Conservation (phyloP, 345 rosid genomes). For the Sonneratia alba region DNA sequence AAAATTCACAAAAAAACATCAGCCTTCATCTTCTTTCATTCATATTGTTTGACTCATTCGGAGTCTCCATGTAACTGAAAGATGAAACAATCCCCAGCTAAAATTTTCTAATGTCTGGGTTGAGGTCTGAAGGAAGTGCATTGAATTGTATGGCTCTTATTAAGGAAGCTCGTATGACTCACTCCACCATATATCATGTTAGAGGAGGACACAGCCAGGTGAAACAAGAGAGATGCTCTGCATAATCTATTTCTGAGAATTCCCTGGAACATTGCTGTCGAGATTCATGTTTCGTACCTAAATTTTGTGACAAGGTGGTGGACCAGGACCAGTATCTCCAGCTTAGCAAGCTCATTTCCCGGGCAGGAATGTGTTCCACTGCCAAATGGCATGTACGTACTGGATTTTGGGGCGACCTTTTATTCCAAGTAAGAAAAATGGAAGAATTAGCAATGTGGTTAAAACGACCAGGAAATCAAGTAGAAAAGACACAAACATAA, state of each 20-base stretch:
- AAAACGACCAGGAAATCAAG: neutral
- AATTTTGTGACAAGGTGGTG: conserved; percentile 57
- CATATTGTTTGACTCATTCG: neutral
- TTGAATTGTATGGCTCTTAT: neutral
- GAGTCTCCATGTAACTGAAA: neutral
- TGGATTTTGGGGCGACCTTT: conserved; percentile 51
- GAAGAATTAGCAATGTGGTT: neutral
- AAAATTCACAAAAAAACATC: conserved; percentile 10
- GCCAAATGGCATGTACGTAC: conserved; percentile 73
- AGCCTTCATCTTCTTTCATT: neutral
- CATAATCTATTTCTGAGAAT: neutral
- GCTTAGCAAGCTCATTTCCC: conserved; percentile 73
- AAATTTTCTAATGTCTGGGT: too few species aligned
- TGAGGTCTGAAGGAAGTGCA: too few species aligned
- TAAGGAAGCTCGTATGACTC: neutral
- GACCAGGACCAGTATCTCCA: conserved; percentile 56
- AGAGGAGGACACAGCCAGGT: neutral
- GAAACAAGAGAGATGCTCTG: neutral
- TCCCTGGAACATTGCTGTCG: neutral
- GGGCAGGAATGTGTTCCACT: conserved; percentile 69
- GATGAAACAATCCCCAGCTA: neutral
- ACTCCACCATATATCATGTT: neutral
- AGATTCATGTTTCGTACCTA: conserved; percentile 27
- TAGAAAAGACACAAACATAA: neutral
- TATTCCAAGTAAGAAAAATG: neutral